Base-by-base conservation (phyloP, 257 asterid species). In the Ophiorrhiza pumila region DNA sequence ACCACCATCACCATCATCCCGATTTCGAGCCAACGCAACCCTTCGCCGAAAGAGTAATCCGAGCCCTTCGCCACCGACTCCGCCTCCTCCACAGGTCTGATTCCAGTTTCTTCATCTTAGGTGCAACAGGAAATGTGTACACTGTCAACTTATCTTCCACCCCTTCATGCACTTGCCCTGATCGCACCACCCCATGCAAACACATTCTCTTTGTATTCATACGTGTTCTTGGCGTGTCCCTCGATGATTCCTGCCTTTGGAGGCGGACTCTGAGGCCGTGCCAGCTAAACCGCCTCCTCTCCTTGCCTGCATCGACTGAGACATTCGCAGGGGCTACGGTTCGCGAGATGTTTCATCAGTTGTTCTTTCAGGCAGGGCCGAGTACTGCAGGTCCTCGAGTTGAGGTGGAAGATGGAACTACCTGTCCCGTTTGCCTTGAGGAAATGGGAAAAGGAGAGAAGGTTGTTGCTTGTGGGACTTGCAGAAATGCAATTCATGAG, bases 41-140 rank as follows among this genome's bases (percentile, higher is more conserved):
- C 41, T 76, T 87, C 41, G 85, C 89, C 1, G 96, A 90, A 55
- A 86, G 98, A 4, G 52, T 90, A 72, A 71, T 89, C 82, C 92
- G 99, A 17, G 97, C 99, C 32, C 76, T 88, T 12, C 80, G 82
- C 71, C 98, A 91, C 85, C 98, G 84, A n/a, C 91, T 94, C 77
- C 88, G 84, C 58, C 98, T 93, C 87, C 96, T 93, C 85, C 97
- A 88, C 91, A 88, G 90, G 68, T 65, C 82, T n/a, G 96, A 84
- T 76, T 67, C 96, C 56, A 77, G 73, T 29, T 93, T 93, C 87
- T 91, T 87, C 80, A 47, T 93, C 65, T 82, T 93, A 61, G 98
- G 97, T 55, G 93, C 93, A 65, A 91, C 98, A 42, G 96, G 96
- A 0, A 93, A 93, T 76, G 98, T 91, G 43, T 94, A 94, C 89